Evolutionary conservation across 495 filamentous ascomycete genomes (phyloP).

Genomic region (Parmelia sp.): DNA sequence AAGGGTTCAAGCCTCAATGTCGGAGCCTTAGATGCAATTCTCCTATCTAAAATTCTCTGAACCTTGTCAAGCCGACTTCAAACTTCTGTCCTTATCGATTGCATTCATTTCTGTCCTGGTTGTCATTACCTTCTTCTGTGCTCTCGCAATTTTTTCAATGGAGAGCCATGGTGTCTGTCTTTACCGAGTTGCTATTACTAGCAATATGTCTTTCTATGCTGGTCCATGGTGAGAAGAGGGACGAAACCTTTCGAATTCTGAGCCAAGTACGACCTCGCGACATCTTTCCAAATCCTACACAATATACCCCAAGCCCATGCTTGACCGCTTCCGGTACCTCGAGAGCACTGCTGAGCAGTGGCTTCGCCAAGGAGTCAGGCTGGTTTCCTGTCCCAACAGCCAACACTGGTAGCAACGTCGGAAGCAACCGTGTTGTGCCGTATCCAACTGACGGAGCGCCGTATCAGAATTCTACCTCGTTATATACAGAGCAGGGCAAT

Average conservation of each 20-base stretch:
- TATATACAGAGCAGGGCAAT: neutral
- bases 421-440: neutral
- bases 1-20: neutral
- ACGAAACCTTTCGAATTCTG: neutral
- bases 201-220: slow-evolving; percentile 2
- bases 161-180: slow-evolving; percentile 22
- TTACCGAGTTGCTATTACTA: slow-evolving; percentile 15
- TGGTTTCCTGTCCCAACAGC: slow-evolving; percentile 8
- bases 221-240: neutral
- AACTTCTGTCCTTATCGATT: neutral
- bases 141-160: slow-evolving; percentile 14
- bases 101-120: slow-evolving; percentile 12
- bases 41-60: neutral
- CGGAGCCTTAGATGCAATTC: neutral
- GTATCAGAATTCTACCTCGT: slow-evolving; percentile 19
- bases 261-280: neutral
- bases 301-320: neutral
- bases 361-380: neutral
- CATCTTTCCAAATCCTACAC: neutral
- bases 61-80: slow-evolving; percentile 1
- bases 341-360: neutral
- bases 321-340: slow-evolving; percentile 1
- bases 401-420: slow-evolving; percentile 5
- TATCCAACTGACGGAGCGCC: slow-evolving; percentile 19
- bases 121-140: neutral